Percentiles rank a stretch among this genome's conserved stretches.
These are phyloP conservation scores for Citrus hindsii DNA, from an alignment of 345 rosid genomes.

Conservation along the genomic window DNA sequence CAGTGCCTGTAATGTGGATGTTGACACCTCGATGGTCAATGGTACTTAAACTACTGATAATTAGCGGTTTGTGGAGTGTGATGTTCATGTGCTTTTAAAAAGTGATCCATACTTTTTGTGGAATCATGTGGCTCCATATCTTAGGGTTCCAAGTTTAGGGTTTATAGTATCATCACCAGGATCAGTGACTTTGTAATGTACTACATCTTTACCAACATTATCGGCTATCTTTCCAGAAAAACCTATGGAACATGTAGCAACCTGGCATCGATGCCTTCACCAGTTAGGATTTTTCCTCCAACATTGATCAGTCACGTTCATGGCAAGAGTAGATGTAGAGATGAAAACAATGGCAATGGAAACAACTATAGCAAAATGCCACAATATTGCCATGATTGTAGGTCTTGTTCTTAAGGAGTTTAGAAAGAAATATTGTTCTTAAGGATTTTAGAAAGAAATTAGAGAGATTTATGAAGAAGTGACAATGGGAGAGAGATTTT, in stretches of 20 bases:
- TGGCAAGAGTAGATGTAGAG: conserved; percentile 10
- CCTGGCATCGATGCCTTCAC: conserved; percentile 40
- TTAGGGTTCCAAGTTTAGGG: conserved; percentile 64
- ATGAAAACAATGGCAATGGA: conserved; percentile 10
- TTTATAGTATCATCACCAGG: conserved; percentile 60
- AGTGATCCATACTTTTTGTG: conserved; percentile 66
- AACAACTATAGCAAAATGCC: conserved; percentile 14
- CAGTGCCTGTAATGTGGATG: too few species aligned
- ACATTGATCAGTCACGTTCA: conserved; percentile 67
- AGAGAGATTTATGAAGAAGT: background rate
- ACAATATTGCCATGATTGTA: background rate
- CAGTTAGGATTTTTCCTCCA: conserved; percentile 54
- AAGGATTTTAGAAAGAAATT: background rate
- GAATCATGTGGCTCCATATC: conserved; percentile 59
- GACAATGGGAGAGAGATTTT: background rate
- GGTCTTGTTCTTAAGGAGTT: background rate
- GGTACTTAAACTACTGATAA: conserved; percentile 52
- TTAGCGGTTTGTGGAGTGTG: conserved; percentile 54
- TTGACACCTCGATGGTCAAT: too few species aligned
- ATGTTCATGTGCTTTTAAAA: conserved; percentile 59
- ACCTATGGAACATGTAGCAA: conserved; percentile 61
- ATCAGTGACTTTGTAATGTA: conserved; percentile 54
- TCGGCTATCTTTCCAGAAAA: conserved; percentile 62
- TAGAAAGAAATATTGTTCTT: background rate
- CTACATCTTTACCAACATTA: conserved; percentile 45